Evolutionary conservation across 2,329 filamentous ascomycete species (phyloP).

Genomic region (Chrysoporthe deuterocubensis): DNA sequence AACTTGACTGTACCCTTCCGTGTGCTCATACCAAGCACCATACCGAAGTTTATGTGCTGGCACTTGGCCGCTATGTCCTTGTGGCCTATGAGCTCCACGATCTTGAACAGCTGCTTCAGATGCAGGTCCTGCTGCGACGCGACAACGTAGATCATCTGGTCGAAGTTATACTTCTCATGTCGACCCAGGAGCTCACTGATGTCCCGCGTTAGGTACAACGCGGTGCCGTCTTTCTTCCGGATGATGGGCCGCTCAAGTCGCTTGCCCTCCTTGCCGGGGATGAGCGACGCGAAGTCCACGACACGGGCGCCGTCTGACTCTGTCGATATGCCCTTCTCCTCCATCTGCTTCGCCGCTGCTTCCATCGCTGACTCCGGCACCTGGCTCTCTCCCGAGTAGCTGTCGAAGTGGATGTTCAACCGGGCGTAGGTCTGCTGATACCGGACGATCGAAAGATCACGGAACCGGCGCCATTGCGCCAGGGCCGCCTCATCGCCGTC

Average conservation of each 20-base stretch:
- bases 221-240: slow-evolving; percentile 74
- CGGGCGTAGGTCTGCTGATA: slow-evolving; percentile 72
- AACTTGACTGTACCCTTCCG: slow-evolving; percentile 77
- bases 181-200: slow-evolving; percentile 75
- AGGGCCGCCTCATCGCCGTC: slow-evolving; percentile 65
- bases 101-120: slow-evolving; percentile 76
- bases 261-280: slow-evolving; percentile 69
- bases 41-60: slow-evolving; percentile 76
- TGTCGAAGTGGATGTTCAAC: slow-evolving; percentile 73
- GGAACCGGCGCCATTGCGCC: slow-evolving; percentile 67
- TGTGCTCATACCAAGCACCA: slow-evolving; percentile 73
- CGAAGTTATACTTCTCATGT: slow-evolving; percentile 66
- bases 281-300: slow-evolving; percentile 71
- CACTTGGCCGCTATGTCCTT: slow-evolving; percentile 69
- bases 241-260: slow-evolving; percentile 72
- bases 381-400: slow-evolving; percentile 76
- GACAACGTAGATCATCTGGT: slow-evolving; percentile 82
- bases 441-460: slow-evolving; percentile 67
- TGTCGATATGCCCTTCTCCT: slow-evolving; percentile 66
- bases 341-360: slow-evolving; percentile 63
- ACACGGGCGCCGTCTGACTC: slow-evolving; percentile 74
- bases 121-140: slow-evolving; percentile 74
- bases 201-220: slow-evolving; percentile 78
- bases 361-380: slow-evolving; percentile 71
- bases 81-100: slow-evolving; percentile 72